These are phyloP conservation scores for Hemisphaericaspora subhashii DNA, from an alignment of 1,139 yeast genomes.

Conservation along the genomic window DNA sequence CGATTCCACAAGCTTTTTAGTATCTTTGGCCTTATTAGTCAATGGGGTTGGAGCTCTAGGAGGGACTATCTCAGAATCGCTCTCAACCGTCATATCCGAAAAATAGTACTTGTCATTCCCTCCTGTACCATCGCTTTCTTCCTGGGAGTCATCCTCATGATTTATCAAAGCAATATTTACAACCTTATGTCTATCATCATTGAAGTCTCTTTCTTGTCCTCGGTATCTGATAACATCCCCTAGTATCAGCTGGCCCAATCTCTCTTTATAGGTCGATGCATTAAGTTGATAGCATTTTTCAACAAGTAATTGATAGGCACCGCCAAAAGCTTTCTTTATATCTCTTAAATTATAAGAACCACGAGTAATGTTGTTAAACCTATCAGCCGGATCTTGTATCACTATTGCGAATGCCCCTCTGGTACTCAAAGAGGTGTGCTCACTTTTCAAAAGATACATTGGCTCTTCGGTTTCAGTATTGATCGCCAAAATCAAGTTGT, in stretches of 20 bases:
- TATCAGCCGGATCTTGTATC: constrained; percentile 89
- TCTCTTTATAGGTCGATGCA: constrained; percentile 61
- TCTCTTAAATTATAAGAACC: constrained; percentile 82
- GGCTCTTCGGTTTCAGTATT: constrained; percentile 49
- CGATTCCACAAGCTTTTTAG: constrained; percentile 25
- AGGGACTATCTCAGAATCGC: constrained; percentile 21
- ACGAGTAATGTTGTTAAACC: constrained; percentile 77
- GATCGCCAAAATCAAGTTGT: constrained; percentile 67
- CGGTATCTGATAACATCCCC: constrained; percentile 79
- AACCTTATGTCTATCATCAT: constrained; percentile 70
- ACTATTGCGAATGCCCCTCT: constrained; percentile 67
- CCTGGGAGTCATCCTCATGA: constrained; percentile 23
- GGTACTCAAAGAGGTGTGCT: constrained; percentile 55
- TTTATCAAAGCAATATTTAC: constrained; percentile 56
- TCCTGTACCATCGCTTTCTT: constrained; percentile 34
- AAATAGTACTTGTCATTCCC: constrained; percentile 37
- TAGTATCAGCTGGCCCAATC: constrained; percentile 72
- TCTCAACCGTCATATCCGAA: constrained; percentile 45
- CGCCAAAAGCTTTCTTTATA: constrained; percentile 84
- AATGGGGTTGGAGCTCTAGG: constrained; percentile 12
- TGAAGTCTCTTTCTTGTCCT: constrained; percentile 77
- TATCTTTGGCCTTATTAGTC: constrained; percentile 16
- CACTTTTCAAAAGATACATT: constrained; percentile 57
- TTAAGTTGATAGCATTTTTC: constrained; percentile 65
- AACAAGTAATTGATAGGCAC: constrained; percentile 81